Base-by-base conservation (phyloP, 805 yeast genomes). In the Sugiyamaella qingdaonensis region DNA sequence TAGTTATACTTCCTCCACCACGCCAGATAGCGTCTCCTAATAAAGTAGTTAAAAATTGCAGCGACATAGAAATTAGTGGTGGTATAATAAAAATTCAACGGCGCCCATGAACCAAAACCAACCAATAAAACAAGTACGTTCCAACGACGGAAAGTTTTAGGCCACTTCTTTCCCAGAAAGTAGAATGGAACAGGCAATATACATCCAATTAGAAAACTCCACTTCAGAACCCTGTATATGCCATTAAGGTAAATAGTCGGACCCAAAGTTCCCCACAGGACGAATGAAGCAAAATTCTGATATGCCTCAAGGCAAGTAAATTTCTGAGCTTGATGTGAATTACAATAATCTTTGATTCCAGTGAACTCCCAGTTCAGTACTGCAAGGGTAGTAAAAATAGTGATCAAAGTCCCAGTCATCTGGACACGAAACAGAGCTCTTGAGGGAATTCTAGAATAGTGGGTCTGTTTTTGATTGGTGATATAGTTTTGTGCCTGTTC, bases 371-470 rank as follows among this genome's bases (percentile, higher is more conserved):
- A 78, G 51, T 68, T 68, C 51, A 73, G 56, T 13, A 76, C 74
- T 33, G 70, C 72, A 14, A 74, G 50, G 47, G 72, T 69, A 29
- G 78, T 74, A 67, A 82, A 81, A 49, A 79, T 66, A 1, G 81
- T 73, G 21, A 58, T 51, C 7, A 63, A 44, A 34, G 64, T 60
- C 8, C 62, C 72, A 35, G 68, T 56, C 50, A 70, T 43, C 49
- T 58, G 61, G 10, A 48, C 57, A 47, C 61, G 41, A 48, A 58
- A 57, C 9, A 57, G 48, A 16, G 61, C 52, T 55, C 81, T 70
- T 8, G 85, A 85, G 0, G 85, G 82, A 9, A 82, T 67, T 54
- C 79, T 78, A 60, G 79, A 68, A 61, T 83, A 83, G 56, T 82
- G 85, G 1, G 78, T 84, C 65, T 79, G 66, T 57, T 84, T 84